Percentiles rank a stretch among this genome's conserved stretches.
phyloP scores from a whole-genome alignment of 164 flowering plant species.

The Akebia trifoliata region DNA sequence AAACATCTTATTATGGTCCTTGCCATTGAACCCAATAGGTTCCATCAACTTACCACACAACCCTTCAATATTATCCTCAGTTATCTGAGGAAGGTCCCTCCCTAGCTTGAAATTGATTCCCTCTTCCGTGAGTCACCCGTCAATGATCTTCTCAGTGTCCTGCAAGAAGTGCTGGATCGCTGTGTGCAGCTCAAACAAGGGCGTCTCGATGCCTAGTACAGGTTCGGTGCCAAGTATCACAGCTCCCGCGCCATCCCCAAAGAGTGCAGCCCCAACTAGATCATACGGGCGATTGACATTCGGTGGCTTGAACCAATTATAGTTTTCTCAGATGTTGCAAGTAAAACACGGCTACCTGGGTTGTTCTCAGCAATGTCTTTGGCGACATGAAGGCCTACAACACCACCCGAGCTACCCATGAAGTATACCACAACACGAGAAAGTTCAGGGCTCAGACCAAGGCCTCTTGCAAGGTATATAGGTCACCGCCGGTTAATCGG shows the following conservation, averaged over 20 bases:
- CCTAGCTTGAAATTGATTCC: constrained; percentile 80
- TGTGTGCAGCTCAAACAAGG: constrained; percentile 76
- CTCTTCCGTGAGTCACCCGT: constrained; percentile 78
- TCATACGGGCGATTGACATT: constrained; percentile 71
- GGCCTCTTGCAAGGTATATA: constrained; percentile 81
- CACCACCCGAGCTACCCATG: constrained; percentile 93
- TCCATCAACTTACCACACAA: constrained; percentile 61
- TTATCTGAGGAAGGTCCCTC: constrained; percentile 82
- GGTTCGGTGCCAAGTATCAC: constrained; percentile 79
- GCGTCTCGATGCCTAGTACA: constrained; percentile 33
- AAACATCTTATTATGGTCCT: constrained; percentile 66
- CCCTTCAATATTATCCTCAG: constrained; percentile 71
- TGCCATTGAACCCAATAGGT: constrained; percentile 25
- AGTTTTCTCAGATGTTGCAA: constrained; percentile 87
- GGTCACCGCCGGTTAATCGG: constrained; percentile 85
- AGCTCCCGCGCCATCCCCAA: constrained; percentile 96
- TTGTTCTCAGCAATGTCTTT: constrained; percentile 94
- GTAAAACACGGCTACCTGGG: constrained; percentile 75
- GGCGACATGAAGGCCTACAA: constrained; percentile 90
- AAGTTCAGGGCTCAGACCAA: constrained; percentile 72
- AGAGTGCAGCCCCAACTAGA: constrained; percentile 82
- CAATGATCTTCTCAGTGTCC: constrained; percentile 69
- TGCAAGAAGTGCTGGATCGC: constrained; percentile 78
- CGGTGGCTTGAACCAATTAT: constrained; percentile 92
- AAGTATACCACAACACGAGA: constrained; percentile 74